Base-by-base conservation (phyloP, 805 yeast genomes). In the Kurtzmaniella cleridarum region DNA sequence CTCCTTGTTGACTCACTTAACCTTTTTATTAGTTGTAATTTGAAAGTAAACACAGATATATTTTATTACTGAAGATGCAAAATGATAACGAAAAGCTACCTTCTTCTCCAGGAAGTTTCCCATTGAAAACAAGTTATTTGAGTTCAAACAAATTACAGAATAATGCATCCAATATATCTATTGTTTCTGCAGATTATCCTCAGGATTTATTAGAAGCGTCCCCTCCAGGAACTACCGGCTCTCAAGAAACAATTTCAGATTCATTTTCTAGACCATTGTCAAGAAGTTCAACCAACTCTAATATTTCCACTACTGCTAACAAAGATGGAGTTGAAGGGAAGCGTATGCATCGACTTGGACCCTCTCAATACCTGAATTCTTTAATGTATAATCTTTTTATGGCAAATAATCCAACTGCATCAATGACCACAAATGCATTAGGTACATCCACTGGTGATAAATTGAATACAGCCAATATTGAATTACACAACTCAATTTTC, bases 301-400 rank as follows among this genome's bases (percentile, higher is more conserved):
- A 84, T 27, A 54, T 81, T n/a, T 80, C 87, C 0, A 79, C 81
- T 30, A 79, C 83, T 3, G 88, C 88, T 16, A 79, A 85, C 13
- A 81, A 82, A 48, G 88, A 82, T 54, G 88, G 89, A 0, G 57
- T 81, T 3, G 86, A 81, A 51, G 89, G 89, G 3, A 73, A 75
- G 43, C 60, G 74, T 35, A 63, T 76, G 32, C 77, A 70, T 48
- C 60, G 80, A 34, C 54, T 53, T 20, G 68, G 69, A 0, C 68
- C 66, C 5, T 58, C 60, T n/a, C 53, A 59, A 2, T 66, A 61
- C 42, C 57, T 68, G 2, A 52, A 53, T 34, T 59, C 59, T 34
- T 46, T 64, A 5, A 50, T 66, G 20, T 46, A 59, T 16, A 54
- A 48, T 34, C 59, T 58, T 64, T 14, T 13, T 15, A 14, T 10